Evolutionary conservation across 257 asterid genomes (phyloP).

Genomic region (Ocimum tenuiflorum): DNA sequence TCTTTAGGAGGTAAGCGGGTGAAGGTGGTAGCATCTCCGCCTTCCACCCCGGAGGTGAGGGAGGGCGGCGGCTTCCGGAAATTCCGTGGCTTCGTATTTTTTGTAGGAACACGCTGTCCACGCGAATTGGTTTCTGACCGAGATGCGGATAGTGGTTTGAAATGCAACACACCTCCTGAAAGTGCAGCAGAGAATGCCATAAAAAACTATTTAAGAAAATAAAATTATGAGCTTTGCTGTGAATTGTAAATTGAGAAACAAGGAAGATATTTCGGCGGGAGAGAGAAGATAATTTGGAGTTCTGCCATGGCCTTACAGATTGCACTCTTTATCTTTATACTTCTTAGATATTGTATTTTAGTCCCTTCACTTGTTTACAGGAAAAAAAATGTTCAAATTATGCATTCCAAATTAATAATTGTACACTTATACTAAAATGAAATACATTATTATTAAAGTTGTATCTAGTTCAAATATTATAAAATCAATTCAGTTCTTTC

Average conservation of each 20-base stretch:
- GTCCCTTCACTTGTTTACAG: background rate
- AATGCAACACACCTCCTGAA: conserved; percentile 15
- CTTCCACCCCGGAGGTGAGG: conserved; percentile 34
- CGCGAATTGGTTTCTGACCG: conserved; percentile 29
- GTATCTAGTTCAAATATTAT: no score
- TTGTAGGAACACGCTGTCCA: conserved; percentile 18
- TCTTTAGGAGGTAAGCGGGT: conserved; percentile 79
- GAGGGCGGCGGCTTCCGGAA: conserved; percentile 26
- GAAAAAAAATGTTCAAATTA: background rate
- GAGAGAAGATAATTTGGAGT: conserved; percentile 11
- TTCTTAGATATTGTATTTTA: background rate
- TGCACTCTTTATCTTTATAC: conserved; percentile 8
- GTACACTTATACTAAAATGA: no score
- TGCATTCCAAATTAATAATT: no score
- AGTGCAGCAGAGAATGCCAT: conserved; percentile 33
- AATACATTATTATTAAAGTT: no score
- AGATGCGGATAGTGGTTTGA: conserved; percentile 29
- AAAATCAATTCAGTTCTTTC: no score
- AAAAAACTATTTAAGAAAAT: background rate
- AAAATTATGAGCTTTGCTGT: background rate
- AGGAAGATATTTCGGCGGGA: conserved; percentile 15
- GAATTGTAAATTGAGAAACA: conserved; percentile 17
- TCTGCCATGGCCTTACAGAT: background rate
- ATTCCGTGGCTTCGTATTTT: conserved; percentile 26
- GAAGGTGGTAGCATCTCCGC: conserved; percentile 75